These are phyloP conservation scores for Mucor mucedo DNA, from an alignment of 371 early-diverging fungal genomes.

Conservation along the genomic window DNA sequence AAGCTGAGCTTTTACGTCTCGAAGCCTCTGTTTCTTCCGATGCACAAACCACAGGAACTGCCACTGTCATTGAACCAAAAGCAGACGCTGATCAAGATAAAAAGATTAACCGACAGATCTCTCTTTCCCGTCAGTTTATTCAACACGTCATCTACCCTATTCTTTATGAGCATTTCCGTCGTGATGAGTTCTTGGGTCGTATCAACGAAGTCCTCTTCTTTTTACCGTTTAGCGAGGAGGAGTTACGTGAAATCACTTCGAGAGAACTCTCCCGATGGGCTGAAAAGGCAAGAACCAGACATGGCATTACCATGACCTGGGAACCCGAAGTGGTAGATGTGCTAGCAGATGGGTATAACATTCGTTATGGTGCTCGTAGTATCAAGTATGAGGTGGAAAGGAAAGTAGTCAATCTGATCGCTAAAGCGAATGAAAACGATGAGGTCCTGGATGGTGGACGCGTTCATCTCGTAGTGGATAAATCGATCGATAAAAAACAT, in stretches of 20 bases:
- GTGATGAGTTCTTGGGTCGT: slow-evolving; percentile 69
- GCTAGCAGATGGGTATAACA: slow-evolving; percentile 58
- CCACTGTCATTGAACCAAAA: slow-evolving; percentile 33
- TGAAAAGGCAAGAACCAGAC: slow-evolving; percentile 54
- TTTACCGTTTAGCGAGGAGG: slow-evolving; percentile 60
- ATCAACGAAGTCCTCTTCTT: slow-evolving; percentile 67
- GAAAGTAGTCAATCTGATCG: slow-evolving; percentile 60
- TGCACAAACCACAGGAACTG: slow-evolving; percentile 45
- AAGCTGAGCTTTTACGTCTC: slow-evolving; percentile 56
- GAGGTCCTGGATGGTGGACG: slow-evolving; percentile 56
- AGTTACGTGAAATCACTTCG: slow-evolving; percentile 52
- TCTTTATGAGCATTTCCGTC: slow-evolving; percentile 57
- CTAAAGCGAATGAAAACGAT: slow-evolving; percentile 65
- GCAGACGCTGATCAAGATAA: slow-evolving; percentile 28
- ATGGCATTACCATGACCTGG: slow-evolving; percentile 63
- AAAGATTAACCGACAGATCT: slow-evolving; percentile 33
- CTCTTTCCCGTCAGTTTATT: slow-evolving; percentile 56
- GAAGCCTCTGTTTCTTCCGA: slow-evolving; percentile 55
- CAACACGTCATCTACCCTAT: slow-evolving; percentile 64
- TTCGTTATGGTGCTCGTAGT: slow-evolving; percentile 65
- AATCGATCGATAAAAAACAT: slow-evolving; percentile 34
- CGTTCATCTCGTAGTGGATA: slow-evolving; percentile 49
- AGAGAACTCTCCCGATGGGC: slow-evolving; percentile 61
- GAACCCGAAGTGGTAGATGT: slow-evolving; percentile 55
- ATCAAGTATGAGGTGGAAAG: slow-evolving; percentile 68